These are phyloP conservation scores for Astrothelium subdiscretum DNA, from an alignment of 495 filamentous ascomycete species.

Conservation along the genomic window DNA sequence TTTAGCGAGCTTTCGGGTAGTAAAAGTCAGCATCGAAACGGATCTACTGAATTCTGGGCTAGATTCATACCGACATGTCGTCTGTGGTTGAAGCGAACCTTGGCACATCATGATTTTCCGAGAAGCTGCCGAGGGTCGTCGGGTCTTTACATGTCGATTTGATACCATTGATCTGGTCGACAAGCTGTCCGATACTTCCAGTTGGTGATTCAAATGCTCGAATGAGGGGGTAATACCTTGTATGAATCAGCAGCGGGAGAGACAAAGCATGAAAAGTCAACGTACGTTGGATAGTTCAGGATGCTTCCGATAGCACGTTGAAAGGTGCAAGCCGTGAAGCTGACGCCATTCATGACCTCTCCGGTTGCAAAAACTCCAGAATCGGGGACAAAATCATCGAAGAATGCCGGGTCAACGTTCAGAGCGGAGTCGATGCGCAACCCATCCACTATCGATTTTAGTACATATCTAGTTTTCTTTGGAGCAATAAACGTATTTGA, in stretches of 20 bases:
- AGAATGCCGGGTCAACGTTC: slow-evolving; percentile 61
- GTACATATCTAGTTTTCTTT: too few species aligned
- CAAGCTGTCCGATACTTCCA: slow-evolving; percentile 12
- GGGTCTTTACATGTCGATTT: slow-evolving; percentile 33
- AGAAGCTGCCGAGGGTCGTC: slow-evolving; percentile 54
- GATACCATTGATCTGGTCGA: slow-evolving; percentile 9
- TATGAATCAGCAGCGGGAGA: not conserved
- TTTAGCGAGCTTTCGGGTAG: slow-evolving; percentile 38
- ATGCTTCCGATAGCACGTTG: slow-evolving; percentile 50
- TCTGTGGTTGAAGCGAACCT: slow-evolving; percentile 49
- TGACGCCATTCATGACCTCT: slow-evolving; percentile 54
- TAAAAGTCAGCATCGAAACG: slow-evolving; percentile 29
- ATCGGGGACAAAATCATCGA: slow-evolving; percentile 46
- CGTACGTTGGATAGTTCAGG: slow-evolving; percentile 49
- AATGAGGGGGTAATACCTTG: slow-evolving; percentile 44
- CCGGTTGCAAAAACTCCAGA: slow-evolving; percentile 61
- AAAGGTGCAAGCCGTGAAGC: slow-evolving; percentile 49
- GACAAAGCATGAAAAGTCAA: too few species aligned
- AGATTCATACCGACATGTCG: slow-evolving; percentile 30
- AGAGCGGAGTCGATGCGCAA: slow-evolving; percentile 69
- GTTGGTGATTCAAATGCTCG: slow-evolving; percentile 37
- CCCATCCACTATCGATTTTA: slow-evolving; percentile 58
- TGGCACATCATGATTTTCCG: slow-evolving; percentile 66
- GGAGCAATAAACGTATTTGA: too few species aligned
- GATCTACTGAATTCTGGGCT: not conserved